Percentiles rank a stretch among this genome's conserved stretches.
Evolutionary conservation across 495 filamentous ascomycete species (phyloP).

Genomic region (Neurospora sublineolata): DNA sequence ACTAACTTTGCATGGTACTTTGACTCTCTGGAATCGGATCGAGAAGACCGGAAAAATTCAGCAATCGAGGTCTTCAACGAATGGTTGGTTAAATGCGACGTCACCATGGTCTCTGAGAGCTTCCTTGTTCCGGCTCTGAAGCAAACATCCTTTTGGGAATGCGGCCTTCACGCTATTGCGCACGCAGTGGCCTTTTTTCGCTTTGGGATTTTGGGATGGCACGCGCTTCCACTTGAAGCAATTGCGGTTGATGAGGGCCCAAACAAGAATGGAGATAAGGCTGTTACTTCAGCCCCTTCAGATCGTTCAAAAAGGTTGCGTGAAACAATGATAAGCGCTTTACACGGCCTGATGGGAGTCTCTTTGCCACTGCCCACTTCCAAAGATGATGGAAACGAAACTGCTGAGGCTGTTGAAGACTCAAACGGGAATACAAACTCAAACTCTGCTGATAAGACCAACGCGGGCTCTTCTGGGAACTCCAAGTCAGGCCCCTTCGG

Average conservation of each 20-base stretch:
- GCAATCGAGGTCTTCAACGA: not conserved
- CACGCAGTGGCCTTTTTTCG: slow-evolving; percentile 9
- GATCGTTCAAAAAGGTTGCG: not conserved
- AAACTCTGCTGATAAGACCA: not conserved
- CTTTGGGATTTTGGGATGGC: slow-evolving; percentile 3
- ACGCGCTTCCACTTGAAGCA: not conserved
- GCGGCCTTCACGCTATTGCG: slow-evolving; percentile 8
- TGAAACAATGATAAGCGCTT: not conserved
- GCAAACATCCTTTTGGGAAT: slow-evolving; percentile 6
- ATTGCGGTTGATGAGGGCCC: not conserved
- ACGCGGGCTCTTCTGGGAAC: not conserved
- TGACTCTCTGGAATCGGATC: not conserved
- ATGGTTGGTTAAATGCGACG: not conserved
- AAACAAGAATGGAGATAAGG: not conserved
- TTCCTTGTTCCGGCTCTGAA: not conserved
- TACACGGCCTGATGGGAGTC: not conserved
- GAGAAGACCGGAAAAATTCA: not conserved
- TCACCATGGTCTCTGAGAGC: not conserved
- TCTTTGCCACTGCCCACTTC: not conserved
- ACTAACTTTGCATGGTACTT: not conserved
- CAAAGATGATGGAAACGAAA: not conserved
- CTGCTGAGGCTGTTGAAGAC: not conserved
- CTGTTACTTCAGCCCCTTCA: not conserved
- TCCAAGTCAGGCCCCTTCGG: not conserved
- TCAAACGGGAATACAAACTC: not conserved